phyloP scores from a whole-genome alignment of 306 rosid genomes.

The Ziziphus jujuba region DNA sequence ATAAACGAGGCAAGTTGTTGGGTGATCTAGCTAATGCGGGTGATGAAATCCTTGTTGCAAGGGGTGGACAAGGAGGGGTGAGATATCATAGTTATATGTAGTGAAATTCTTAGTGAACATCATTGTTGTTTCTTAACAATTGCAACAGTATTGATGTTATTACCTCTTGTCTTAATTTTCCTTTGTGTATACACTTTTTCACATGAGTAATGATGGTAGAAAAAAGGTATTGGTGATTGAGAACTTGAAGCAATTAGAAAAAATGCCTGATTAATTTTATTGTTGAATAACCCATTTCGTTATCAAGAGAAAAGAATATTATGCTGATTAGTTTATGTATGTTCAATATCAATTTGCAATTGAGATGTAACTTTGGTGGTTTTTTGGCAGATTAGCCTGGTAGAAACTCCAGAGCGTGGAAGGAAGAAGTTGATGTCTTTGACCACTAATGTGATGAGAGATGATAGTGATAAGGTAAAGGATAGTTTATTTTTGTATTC shows the following conservation, averaged over 20 bases:
- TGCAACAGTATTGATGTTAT: neutral
- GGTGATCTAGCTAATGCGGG: conserved; percentile 79
- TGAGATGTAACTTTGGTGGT: conserved; percentile 19
- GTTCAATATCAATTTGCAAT: neutral
- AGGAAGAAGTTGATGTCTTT: conserved; percentile 66
- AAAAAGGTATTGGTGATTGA: neutral
- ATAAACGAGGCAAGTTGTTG: conserved; percentile 72
- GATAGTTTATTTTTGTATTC: neutral
- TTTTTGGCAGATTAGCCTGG: conserved; percentile 69
- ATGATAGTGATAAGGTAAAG: conserved; percentile 84
- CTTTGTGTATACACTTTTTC: neutral
- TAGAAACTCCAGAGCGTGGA: conserved; percentile 60
- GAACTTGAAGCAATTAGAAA: neutral
- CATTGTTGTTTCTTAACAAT: neutral
- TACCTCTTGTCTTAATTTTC: neutral
- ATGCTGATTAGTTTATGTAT: neutral
- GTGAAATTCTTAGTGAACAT: neutral
- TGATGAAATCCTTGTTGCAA: conserved; percentile 85
- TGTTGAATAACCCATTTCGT: neutral
- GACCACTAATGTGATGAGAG: conserved; percentile 88
- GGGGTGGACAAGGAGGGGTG: conserved; percentile 99
- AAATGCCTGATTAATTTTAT: neutral
- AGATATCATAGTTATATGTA: conserved; percentile 15
- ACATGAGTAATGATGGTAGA: neutral
- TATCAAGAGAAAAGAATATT: neutral